Conservation (phyloP, 2,329 filamentous ascomycete genomes). For the Tolypocladium nubicola region DNA sequence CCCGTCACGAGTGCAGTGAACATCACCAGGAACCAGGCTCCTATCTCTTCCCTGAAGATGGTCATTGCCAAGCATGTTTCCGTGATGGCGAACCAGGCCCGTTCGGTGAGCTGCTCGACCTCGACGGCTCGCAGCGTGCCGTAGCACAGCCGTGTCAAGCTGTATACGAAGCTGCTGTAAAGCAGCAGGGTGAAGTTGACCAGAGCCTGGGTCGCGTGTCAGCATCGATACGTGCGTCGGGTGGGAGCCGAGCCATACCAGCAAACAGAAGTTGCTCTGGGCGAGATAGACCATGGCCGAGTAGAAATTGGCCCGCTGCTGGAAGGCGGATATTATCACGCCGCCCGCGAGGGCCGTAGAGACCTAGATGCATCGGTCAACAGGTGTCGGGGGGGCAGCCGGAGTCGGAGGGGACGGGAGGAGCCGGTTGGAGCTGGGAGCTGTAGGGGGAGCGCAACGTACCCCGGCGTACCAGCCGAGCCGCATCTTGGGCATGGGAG, state of each 20-base stretch:
- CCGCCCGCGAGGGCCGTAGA: conserved; percentile 76
- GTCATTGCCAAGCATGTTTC: conserved; percentile 98
- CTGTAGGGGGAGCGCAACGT: conserved; percentile 18
- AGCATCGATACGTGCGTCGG: neutral
- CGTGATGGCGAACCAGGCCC: conserved; percentile 95
- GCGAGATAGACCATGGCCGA: conserved; percentile 94
- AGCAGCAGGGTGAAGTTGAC: conserved; percentile 81
- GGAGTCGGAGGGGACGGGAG: neutral
- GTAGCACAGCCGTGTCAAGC: conserved; percentile 81
- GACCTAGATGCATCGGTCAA: conserved; percentile 37
- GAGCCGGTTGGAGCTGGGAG: neutral
- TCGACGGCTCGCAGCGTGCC: conserved; percentile 86
- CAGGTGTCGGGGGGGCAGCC: conserved; percentile 5
- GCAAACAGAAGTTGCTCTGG: conserved; percentile 89
- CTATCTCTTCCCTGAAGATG: conserved; percentile 91
- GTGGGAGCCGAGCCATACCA: conserved; percentile 43
- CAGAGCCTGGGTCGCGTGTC: conserved; percentile 46
- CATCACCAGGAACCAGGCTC: conserved; percentile 92
- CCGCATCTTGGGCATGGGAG: conserved; percentile 38
- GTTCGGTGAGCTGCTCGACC: conserved; percentile 93
- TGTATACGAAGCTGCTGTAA: conserved; percentile 73
- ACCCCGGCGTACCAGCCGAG: conserved; percentile 51
- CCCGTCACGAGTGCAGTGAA: conserved; percentile 86
- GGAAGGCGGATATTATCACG: conserved; percentile 82
- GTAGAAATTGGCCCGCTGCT: conserved; percentile 96